Evolutionary conservation across 345 rosid genomes (phyloP).

Genomic region (Clarkia xantiana): DNA sequence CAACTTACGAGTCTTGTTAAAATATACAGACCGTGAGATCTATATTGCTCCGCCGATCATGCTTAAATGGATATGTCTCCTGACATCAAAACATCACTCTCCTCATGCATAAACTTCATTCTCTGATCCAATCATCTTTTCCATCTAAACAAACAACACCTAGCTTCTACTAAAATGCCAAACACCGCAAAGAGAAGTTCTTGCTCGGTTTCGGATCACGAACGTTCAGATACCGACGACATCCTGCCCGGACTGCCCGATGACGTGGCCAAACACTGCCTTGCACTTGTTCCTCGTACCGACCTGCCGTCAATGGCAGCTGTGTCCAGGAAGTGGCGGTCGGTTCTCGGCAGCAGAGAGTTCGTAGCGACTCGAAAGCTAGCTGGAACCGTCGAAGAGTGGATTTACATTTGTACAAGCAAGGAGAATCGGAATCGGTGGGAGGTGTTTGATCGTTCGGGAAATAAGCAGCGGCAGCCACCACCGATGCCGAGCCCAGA

Average conservation of each 20-base stretch:
- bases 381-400: constrained; percentile 69
- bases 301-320: constrained; percentile 58
- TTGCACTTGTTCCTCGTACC: constrained; percentile 72
- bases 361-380: constrained; percentile 47
- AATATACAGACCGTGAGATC: too few relatives aligned
- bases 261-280: constrained; percentile 72
- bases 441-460: constrained; percentile 65
- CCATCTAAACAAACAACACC: too few relatives aligned
- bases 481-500: constrained; percentile 69
- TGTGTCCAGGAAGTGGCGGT: constrained; percentile 83
- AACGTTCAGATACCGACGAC: constrained; percentile 21
- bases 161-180: constrained; percentile 9
- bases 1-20: too few relatives aligned
- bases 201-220: constrained; percentile 18
- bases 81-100: too few relatives aligned
- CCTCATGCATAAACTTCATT: too few relatives aligned
- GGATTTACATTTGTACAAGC: constrained; percentile 63
- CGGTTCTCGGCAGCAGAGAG: constrained; percentile 65
- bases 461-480: constrained; percentile 39
- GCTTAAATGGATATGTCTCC: too few relatives aligned
- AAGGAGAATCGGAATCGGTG: constrained; percentile 69
- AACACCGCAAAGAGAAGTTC: constrained; percentile 20
- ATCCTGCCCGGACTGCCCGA: constrained; percentile 79
- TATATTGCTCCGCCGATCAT: too few relatives aligned
- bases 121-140: too few relatives aligned